These are phyloP conservation scores for Ceratocystis eucalypticola DNA, from an alignment of 2,329 filamentous ascomycete genomes.

Conservation along the genomic window DNA sequence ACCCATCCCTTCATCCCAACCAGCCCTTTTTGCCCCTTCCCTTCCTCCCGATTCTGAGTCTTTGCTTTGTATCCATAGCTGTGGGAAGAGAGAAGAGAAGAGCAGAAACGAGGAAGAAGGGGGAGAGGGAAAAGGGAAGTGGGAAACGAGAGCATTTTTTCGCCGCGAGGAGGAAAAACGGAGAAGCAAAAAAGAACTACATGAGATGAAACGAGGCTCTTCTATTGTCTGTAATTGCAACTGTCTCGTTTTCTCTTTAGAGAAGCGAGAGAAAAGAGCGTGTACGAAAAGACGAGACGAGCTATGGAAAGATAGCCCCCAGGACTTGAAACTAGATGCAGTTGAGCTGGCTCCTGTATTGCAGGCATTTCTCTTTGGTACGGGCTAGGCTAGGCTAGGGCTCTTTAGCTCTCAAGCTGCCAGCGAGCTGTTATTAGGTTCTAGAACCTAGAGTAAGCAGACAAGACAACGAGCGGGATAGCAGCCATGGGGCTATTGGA, in stretches of 20 bases:
- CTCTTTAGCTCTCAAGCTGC: not conserved
- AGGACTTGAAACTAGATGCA: not conserved
- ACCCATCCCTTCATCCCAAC: not conserved
- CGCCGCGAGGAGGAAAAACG: not conserved
- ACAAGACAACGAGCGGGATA: not conserved
- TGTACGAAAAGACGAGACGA: constrained; percentile 1
- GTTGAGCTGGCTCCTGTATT: not conserved
- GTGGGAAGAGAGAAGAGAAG: constrained; percentile 4
- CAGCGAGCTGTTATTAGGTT: not conserved
- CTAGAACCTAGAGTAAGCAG: not conserved
- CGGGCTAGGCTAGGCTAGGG: not conserved
- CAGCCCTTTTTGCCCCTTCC: not conserved
- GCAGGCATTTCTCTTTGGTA: not conserved
- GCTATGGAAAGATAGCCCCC: not conserved
- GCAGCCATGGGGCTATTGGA: not conserved
- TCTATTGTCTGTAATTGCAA: not conserved
- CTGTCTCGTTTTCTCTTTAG: not conserved
- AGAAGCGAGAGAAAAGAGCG: not conserved
- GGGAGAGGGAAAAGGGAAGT: constrained; percentile 1
- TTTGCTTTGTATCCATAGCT: not conserved
- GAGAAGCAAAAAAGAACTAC: not conserved
- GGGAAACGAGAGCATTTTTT: not conserved
- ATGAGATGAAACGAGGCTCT: not conserved
- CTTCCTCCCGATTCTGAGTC: not conserved
- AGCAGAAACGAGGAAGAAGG: not conserved